Evolutionary conservation across 495 filamentous ascomycete genomes (phyloP).

Genomic region (Evernia prunastri): DNA sequence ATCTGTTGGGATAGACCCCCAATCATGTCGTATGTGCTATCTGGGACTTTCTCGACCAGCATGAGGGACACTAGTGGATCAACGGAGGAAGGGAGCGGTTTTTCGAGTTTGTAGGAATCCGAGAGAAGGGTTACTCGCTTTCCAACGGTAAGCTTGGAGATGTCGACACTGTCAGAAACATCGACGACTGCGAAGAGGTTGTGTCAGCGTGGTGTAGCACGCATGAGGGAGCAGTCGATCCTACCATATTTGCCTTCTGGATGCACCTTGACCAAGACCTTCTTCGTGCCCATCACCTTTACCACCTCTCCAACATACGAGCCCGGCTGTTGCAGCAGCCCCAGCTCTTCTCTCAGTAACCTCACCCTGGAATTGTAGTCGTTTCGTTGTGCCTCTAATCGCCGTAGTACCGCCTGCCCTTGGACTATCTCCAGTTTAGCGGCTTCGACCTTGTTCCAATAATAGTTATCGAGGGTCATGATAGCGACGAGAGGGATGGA

Average conservation of each 20-base stretch:
- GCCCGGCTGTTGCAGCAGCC: constrained; percentile 91
- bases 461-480: constrained; percentile 99
- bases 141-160: constrained; percentile 89
- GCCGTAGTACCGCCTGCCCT: constrained; percentile 87
- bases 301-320: constrained; percentile 99
- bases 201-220: neutral
- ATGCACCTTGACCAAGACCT: constrained; percentile 97
- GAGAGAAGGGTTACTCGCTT: constrained; percentile 96
- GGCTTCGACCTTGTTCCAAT: constrained; percentile 98
- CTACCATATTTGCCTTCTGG: constrained; percentile 99
- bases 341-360: constrained; percentile 90
- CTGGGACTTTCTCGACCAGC: constrained; percentile 99
- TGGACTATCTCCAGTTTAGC: constrained; percentile 99
- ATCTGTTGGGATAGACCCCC: constrained; percentile 98
- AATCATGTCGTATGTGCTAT: constrained; percentile 99
- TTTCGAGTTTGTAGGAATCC: constrained; percentile 95
- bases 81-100: constrained; percentile 94
- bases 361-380: constrained; percentile 99
- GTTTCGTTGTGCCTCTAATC: constrained; percentile 96
- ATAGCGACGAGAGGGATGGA: constrained; percentile 33
- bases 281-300: constrained; percentile 99
- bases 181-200: constrained; percentile 70
- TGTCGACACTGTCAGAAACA: constrained; percentile 88
- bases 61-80: constrained; percentile 99
- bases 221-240: constrained; percentile 20